These are phyloP conservation scores for Tulasnella calospora DNA, from an alignment of 768 basidiomycete species.

Conservation along the genomic window DNA sequence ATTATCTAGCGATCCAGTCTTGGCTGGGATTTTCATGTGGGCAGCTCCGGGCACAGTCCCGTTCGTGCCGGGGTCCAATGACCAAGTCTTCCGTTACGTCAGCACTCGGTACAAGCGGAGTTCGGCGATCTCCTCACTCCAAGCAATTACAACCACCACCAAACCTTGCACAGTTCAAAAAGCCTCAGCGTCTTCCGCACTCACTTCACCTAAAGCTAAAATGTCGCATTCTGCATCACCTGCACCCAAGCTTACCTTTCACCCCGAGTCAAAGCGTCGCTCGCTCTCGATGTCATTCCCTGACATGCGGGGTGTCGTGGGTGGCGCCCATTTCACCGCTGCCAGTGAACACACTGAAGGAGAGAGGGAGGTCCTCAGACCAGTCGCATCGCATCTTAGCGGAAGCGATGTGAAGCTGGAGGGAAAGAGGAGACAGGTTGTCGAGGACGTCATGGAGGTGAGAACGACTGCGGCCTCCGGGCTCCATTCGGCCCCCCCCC, in stretches of 20 bases:
- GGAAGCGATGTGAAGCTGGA: slow-evolving; percentile 24
- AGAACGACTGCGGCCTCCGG: neutral
- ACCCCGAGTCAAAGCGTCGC: slow-evolving; percentile 6
- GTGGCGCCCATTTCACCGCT: slow-evolving; percentile 24
- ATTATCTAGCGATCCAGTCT: neutral
- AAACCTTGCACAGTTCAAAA: neutral
- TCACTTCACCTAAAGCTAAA: neutral
- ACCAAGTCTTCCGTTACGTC: neutral
- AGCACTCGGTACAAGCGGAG: neutral
- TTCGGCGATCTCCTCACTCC: slow-evolving; percentile 7
- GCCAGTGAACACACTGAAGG: neutral
- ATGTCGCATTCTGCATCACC: slow-evolving; percentile 10
- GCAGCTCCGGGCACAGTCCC: neutral
- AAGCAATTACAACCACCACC: neutral
- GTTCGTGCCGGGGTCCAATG: neutral
- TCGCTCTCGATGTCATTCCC: slow-evolving; percentile 8
- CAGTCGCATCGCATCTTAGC: neutral
- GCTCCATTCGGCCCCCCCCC: neutral
- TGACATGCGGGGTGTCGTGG: slow-evolving; percentile 14
- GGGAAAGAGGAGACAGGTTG: slow-evolving; percentile 27
- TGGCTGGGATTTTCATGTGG: neutral
- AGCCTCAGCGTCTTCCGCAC: neutral
- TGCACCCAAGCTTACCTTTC: slow-evolving; percentile 9
- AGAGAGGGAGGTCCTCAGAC: neutral
- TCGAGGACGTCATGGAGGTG: slow-evolving; percentile 31